phyloP scores from a whole-genome alignment of 2,329 filamentous ascomycete species.

The Zymoseptoria passerinii region DNA sequence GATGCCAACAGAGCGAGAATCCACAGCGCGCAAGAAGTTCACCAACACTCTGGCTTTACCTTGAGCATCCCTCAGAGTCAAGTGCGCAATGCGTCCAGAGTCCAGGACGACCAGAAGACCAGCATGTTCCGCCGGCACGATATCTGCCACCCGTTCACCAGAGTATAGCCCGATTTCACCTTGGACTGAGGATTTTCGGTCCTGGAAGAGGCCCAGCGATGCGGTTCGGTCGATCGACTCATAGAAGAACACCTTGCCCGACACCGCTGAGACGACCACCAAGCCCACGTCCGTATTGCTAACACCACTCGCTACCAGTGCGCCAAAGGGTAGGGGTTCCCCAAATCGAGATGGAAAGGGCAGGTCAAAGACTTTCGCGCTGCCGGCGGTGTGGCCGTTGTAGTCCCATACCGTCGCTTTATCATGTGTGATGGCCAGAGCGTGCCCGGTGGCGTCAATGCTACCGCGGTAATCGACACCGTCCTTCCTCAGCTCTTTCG shows the following conservation, averaged over 20 bases:
- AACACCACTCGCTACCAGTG: conserved; percentile 70
- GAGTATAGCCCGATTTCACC: conserved; percentile 63
- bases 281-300: conserved; percentile 75
- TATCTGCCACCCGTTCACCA: conserved; percentile 66
- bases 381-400: conserved; percentile 52
- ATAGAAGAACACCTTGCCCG: conserved; percentile 86
- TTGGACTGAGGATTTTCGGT: conserved; percentile 73
- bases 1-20: conserved; percentile 54
- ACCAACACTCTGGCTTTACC: conserved; percentile 74
- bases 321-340: conserved; percentile 72
- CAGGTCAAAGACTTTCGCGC: conserved; percentile 72
- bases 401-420: conserved; percentile 91
- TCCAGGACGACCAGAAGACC: conserved; percentile 82
- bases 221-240: conserved; percentile 87
- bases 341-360: conserved; percentile 60
- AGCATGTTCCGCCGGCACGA: conserved; percentile 76
- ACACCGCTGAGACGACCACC: conserved; percentile 74
- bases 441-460: conserved; percentile 31
- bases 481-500: conserved; percentile 58
- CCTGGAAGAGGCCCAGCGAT: conserved; percentile 71
- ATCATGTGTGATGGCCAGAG: conserved; percentile 69
- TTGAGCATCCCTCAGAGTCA: conserved; percentile 78
- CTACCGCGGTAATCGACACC: conserved; percentile 50
- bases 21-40: conserved; percentile 62
- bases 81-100: conserved; percentile 75